Conservation (phyloP, 768 basidiomycete species). For the Calocybe gangraenosa region DNA sequence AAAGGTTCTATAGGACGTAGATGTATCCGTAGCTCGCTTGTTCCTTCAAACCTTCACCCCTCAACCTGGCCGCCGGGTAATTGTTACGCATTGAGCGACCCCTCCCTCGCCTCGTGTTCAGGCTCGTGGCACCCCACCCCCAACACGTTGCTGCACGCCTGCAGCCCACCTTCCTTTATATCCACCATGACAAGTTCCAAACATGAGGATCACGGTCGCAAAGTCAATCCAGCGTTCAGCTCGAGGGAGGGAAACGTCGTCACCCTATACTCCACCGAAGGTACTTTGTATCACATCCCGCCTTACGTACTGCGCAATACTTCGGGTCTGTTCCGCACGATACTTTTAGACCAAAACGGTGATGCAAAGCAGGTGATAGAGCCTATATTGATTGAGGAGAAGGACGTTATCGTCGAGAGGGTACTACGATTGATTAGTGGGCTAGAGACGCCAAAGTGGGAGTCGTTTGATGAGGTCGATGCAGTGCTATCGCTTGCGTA, state of each 20-base stretch:
- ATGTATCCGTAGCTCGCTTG: too few species aligned
- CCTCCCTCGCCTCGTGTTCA: conserved; percentile 3
- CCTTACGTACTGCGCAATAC: conserved; percentile 34
- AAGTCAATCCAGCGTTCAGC: conserved; percentile 32
- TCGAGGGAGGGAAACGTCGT: conserved; percentile 37
- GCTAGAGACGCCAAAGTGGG: conserved; percentile 33
- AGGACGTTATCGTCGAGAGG: conserved; percentile 30
- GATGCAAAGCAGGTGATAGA: conserved; percentile 5
- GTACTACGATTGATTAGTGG: conserved; percentile 39
- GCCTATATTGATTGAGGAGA: conserved; percentile 26
- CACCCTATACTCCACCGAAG: conserved; percentile 34
- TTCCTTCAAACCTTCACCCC: too few species aligned
- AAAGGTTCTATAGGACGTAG: too few species aligned
- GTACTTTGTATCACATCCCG: conserved; percentile 38
- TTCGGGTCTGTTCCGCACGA: conserved; percentile 39
- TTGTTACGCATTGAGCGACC: too few species aligned
- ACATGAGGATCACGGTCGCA: conserved; percentile 8
- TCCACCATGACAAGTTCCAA: conserved; percentile 19
- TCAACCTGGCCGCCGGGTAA: too few species aligned
- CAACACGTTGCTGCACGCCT: conserved; percentile 6
- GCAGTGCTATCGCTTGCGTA: conserved; percentile 36
- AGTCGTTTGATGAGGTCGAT: conserved; percentile 36
- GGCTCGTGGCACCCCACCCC: background rate
- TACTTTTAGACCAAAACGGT: conserved; percentile 16
- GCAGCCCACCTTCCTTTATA: conserved; percentile 1